A percentile compares a stretch with the other conserved stretches of the same genome.
Evolutionary conservation across 106 monocot genomes (phyloP).

Genomic region (Allium sativum): DNA sequence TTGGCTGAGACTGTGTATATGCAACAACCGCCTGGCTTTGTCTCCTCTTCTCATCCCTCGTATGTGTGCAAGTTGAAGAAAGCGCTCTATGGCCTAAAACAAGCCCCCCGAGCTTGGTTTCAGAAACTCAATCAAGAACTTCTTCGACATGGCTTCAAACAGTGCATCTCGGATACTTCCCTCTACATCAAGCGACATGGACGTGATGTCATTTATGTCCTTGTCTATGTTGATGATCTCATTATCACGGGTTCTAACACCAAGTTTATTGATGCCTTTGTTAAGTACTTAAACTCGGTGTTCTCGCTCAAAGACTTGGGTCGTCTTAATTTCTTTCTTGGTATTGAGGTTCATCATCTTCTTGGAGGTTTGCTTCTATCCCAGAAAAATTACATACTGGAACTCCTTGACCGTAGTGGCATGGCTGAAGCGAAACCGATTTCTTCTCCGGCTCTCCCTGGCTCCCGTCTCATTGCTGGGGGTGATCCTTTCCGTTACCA

Average conservation of each 20-base stretch:
- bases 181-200: too few species aligned
- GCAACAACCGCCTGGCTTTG: too few species aligned
- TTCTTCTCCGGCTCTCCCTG: neutral
- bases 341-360: neutral
- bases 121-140: too few species aligned
- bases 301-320: slow-evolving; percentile 1
- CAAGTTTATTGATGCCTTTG: neutral
- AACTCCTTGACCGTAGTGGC: neutral
- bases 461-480: neutral
- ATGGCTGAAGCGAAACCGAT: neutral
- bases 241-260: neutral
- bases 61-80: too few species aligned
- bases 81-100: too few species aligned
- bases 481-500: neutral
- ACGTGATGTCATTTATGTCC: neutral
- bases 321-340: neutral
- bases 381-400: neutral
- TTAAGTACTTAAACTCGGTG: neutral
- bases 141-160: too few species aligned
- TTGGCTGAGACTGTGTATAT: too few species aligned
- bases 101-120: too few species aligned
- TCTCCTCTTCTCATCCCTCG: too few species aligned
- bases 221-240: slow-evolving; percentile 2
- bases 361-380: neutral
- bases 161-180: too few species aligned